These are phyloP conservation scores for Phoma herbarum DNA, from an alignment of 2,329 filamentous ascomycete species.

Conservation along the genomic window DNA sequence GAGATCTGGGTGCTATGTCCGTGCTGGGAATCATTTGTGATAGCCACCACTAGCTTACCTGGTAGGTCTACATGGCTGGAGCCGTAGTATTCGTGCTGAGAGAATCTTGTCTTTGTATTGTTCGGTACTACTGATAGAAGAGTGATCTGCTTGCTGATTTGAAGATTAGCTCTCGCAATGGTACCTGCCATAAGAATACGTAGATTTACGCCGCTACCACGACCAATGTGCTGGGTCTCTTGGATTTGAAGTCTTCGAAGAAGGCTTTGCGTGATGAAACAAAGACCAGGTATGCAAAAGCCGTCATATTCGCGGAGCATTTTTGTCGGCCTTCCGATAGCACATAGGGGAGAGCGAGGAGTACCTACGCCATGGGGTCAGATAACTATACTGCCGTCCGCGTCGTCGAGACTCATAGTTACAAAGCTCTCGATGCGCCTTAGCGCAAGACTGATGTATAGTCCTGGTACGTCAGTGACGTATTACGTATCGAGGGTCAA, in stretches of 20 bases:
- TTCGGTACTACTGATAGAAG: neutral
- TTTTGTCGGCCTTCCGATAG: neutral
- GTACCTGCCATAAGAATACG: neutral
- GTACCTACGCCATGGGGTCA: too few relatives aligned
- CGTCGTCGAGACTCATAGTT: neutral
- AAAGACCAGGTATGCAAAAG: neutral
- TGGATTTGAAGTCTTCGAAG: neutral
- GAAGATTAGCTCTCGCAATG: neutral
- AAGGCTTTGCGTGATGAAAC: neutral
- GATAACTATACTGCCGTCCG: neutral
- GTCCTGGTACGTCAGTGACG: neutral
- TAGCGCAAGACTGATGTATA: neutral
- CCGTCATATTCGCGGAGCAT: neutral
- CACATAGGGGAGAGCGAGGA: too few relatives aligned
- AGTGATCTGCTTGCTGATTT: neutral
- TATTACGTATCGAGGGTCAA: neutral
- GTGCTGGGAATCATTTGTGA: neutral
- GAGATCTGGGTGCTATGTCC: neutral
- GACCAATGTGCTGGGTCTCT: neutral
- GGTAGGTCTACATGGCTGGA: neutral
- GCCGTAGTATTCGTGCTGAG: neutral
- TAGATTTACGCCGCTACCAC: neutral
- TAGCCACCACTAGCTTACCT: neutral
- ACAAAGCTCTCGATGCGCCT: neutral
- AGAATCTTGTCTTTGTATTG: neutral